Conservation (phyloP, 257 asterid genomes). For the Nicotiana sylvestris region DNA sequence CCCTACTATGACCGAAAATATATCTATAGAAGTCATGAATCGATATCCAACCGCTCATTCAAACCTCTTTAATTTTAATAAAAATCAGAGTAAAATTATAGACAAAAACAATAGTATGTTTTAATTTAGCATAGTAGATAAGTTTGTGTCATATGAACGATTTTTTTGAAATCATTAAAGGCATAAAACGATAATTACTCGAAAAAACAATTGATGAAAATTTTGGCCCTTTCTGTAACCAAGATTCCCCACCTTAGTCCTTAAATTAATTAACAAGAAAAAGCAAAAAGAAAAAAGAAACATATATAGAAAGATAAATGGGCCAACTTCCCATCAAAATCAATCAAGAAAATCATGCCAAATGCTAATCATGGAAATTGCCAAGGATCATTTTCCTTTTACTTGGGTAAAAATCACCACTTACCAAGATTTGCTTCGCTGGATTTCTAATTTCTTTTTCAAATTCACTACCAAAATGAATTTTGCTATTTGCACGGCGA, state of each 20-base stretch:
- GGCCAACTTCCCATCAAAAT: neutral
- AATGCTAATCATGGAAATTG: conserved; percentile 5
- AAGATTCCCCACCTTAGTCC: conserved; percentile 6
- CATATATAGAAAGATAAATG: neutral
- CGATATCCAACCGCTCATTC: too few relatives aligned
- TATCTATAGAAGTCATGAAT: too few relatives aligned
- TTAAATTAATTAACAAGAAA: neutral
- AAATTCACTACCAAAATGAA: neutral
- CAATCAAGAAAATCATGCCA: conserved; percentile 10
- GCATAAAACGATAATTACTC: neutral
- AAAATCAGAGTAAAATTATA: too few relatives aligned
- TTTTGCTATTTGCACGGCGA: neutral
- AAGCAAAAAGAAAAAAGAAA: neutral
- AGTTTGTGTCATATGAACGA: neutral
- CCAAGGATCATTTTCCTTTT: neutral
- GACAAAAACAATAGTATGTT: neutral
- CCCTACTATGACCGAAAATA: too few relatives aligned
- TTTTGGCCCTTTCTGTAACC: conserved; percentile 5
- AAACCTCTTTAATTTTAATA: too few relatives aligned
- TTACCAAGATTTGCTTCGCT: neutral
- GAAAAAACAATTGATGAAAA: neutral
- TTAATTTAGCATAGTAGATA: neutral
- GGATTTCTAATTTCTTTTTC: neutral
- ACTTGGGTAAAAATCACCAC: neutral
- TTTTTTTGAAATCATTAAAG: neutral